Base-by-base conservation (phyloP, 139 green algal genomes). In the Haematococcus lacustris region DNA sequence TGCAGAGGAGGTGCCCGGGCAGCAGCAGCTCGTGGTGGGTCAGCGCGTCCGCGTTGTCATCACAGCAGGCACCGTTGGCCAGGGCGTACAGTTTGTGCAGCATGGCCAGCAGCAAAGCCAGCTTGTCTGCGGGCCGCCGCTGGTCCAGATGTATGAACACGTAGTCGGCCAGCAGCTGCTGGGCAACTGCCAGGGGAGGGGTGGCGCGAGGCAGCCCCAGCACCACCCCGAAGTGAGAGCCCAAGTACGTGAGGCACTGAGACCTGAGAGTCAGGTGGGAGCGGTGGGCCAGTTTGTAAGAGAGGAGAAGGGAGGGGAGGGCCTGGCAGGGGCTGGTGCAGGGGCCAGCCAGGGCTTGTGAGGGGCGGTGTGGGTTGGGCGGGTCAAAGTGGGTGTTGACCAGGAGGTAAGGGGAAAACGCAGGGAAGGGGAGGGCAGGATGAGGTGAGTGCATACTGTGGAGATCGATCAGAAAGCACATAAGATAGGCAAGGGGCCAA, bases 31-130 rank as follows among this genome's bases (percentile, higher is more conserved):
- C 95, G 76, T 99, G 95, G 76, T 96, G 87, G 0, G 87, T 90
- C 51, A 93, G 80, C 26, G 93, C 90, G 77, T 99, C 95, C 5
- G 87, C 75, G 71, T 97, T 96, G 84, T 99, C 95, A 68, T 95
- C 91, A 50, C 71, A 78, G 73, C 89, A 94, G 70, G 82, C 75
- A 9, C 87, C 78, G 70, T 89, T 88, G 4, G 80, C 91, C 71
- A 98, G 80, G 26, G 93, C 90, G 65, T 92, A 97, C 57, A 98
- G 89, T 86, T 98, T 98, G 51, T 95, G 83, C 71, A 97, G 78
- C 94, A 98, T 98, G 62, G 88, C 79, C 63, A 97, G 62, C 72
- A 97, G 79, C 66, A 97, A 78, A 17, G 83, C 37, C 59, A 96
- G 83, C 86, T 98, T 98, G 78, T 97, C 89, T 5, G 60, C 76